These are phyloP conservation scores for Alternaria viburni DNA, from an alignment of 2,329 filamentous ascomycete genomes.

Conservation along the genomic window DNA sequence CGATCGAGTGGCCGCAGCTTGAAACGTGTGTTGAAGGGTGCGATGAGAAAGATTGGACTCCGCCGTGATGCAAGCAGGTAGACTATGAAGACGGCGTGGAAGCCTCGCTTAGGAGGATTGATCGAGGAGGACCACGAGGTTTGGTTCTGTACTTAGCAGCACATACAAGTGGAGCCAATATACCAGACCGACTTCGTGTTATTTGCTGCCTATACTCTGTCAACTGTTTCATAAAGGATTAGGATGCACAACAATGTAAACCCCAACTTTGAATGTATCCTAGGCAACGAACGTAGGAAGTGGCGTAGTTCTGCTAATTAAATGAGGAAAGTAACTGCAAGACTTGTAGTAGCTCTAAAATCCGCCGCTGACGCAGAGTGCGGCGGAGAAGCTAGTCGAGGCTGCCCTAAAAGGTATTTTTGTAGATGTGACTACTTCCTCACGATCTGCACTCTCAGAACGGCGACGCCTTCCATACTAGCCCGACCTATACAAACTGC, in stretches of 20 bases:
- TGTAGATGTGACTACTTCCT: neutral
- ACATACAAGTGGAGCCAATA: neutral
- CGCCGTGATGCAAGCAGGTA: neutral
- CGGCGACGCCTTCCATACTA: neutral
- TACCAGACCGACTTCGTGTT: neutral
- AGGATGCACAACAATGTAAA: neutral
- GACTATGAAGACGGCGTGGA: neutral
- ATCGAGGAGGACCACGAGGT: neutral
- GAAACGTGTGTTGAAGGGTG: neutral
- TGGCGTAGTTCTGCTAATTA: neutral
- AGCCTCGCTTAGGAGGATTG: neutral
- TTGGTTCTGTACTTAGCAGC: neutral
- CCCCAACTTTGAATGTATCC: neutral
- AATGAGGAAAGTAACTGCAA: neutral
- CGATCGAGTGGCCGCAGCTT: neutral
- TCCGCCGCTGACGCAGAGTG: neutral
- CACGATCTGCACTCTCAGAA: neutral
- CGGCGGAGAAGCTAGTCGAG: neutral
- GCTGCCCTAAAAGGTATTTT: neutral
- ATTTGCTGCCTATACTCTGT: neutral
- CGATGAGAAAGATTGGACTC: accelerated
- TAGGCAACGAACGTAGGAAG: neutral
- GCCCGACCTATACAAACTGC: neutral
- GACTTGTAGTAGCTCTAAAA: neutral
- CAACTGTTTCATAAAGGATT: accelerated